Evolutionary conservation across 306 rosid species (phyloP), one percentile per base, ranked within the genome.

Genomic region (Pterocarpus macrocarpus): DNA sequence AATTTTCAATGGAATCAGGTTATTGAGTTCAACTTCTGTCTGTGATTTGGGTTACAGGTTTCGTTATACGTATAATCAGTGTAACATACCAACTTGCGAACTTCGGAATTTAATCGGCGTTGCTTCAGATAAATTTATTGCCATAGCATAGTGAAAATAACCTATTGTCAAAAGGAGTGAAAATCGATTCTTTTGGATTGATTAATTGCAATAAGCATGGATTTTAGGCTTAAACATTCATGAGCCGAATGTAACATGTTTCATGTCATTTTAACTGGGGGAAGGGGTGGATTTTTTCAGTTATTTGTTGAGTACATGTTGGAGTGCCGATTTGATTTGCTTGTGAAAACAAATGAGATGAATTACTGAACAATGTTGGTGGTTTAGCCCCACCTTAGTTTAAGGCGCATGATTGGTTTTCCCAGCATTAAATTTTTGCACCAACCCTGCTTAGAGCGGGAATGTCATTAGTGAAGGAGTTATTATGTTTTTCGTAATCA

Each of bases 21-120:
- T 79, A 84, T 75, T 67, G 80, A 85, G 80, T 52, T 75, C 89
- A 75, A 66, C 79, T 39, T 86, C 74, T 9, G 71, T 38, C 68
- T 81, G 15, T 38, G 66, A 78, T 78, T 59, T 71, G 58, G 44
- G 43, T 69, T 45, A 64, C 49, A 86, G 65, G 81, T 10, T 41
- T 66, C 80, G 15, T 44, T 15, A 22, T 5, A 7, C 4, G 59
- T 58, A 69, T 50, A 55, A 79, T 65, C 41, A 63, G 36, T 69
- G 85, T 84, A 82, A 82, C 86, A 44, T 39, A 10, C 71, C 16
- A 44, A 64, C 55, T 61, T 72, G 44, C 45, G 16, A 1, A 43
- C 32, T 33, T 71, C 73, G 69, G 10, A 59, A 12, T 39, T 52
- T 65, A 36, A 63, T 3, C 32, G 15, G 8, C 15, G 45, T 75